Base-by-base conservation (phyloP, 2,329 filamentous ascomycete genomes). In the Passalora sequoiae region DNA sequence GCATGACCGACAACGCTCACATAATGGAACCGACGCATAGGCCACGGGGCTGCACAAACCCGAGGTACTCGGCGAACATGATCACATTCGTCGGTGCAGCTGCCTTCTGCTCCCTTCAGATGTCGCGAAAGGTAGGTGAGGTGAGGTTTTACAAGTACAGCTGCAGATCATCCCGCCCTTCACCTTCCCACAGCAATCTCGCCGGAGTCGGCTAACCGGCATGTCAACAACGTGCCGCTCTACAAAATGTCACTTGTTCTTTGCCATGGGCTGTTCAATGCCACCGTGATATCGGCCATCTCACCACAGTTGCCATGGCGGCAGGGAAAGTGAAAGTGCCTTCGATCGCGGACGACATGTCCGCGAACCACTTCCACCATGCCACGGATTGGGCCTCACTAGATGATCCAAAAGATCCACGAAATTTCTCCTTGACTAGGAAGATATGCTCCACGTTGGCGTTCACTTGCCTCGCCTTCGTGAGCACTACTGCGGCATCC, bases 401-500 rank as follows among this genome's bases (percentile, higher is more conserved):
- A 15, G 43, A 58, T 33, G 60, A 63, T 38, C 56, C 57, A 17
- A 59, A 50, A 5, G 57, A 62, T 31, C 60, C 60, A 15, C 49
- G 59, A 5, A 62, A 62, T 47, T 63, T 59, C 50, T 53, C 53
- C n/a, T 33, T 54, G 10, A 16, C 25, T 6, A 44, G 50, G 3
- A 52, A 55, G 16, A 36, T 56, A 28, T 52, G 44, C 33, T 54
- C 56, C 5, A 61, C 55, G 4, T 27, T 55, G 12, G 47, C 59
- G 22, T 57, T 58, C 19, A 61, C 54, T 12, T 44, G 56, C 9
- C 46, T 61, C 17, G 58, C 59, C 3, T 62, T 62, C 22, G 58
- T 60, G 10, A 62, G 53, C 28, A 59, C 60, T 7, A 54, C 62
- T 22, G 60, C 56, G 13, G 58, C 59, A 4, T 59, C 60, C 6